A percentile compares a stretch with the other conserved stretches of the same genome.
Evolutionary conservation across 257 asterid species (phyloP).

Genomic region (Solanum ossicruentum): DNA sequence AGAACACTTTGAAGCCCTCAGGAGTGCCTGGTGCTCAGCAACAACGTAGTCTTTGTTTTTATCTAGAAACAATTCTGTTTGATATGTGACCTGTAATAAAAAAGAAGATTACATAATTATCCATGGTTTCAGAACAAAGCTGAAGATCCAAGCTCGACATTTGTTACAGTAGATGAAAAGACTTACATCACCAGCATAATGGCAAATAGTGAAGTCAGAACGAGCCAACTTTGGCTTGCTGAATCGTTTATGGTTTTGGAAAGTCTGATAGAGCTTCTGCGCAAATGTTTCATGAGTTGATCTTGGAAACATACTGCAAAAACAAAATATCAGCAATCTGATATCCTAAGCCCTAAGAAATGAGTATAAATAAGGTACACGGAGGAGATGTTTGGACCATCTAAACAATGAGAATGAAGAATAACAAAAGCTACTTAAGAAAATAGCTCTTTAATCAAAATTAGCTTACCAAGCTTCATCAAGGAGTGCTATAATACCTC

Average conservation of each 20-base stretch:
- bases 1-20: conserved; percentile 41
- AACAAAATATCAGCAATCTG: neutral
- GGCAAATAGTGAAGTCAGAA: conserved; percentile 83
- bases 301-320: conserved; percentile 86
- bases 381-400: neutral
- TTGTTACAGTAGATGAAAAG: neutral
- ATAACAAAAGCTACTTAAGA: neutral
- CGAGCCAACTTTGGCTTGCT: conserved; percentile 92
- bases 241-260: conserved; percentile 70
- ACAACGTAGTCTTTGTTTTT: conserved; percentile 74
- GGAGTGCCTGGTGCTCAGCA: conserved; percentile 71
- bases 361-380: neutral
- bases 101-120: neutral
- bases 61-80: conserved; percentile 52
- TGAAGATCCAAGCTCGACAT: neutral
- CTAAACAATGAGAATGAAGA: neutral
- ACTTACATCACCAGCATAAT: conserved; percentile 97
- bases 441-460: neutral
- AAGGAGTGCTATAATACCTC: too few relatives aligned
- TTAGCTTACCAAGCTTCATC: conserved; percentile 36
- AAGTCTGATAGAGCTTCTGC: conserved; percentile 84
- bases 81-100: conserved; percentile 53
- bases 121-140: neutral
- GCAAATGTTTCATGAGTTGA: conserved; percentile 94
- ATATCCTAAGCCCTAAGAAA: neutral